Base-by-base conservation (phyloP, 345 rosid species). In the Schrenkiella parvula region DNA sequence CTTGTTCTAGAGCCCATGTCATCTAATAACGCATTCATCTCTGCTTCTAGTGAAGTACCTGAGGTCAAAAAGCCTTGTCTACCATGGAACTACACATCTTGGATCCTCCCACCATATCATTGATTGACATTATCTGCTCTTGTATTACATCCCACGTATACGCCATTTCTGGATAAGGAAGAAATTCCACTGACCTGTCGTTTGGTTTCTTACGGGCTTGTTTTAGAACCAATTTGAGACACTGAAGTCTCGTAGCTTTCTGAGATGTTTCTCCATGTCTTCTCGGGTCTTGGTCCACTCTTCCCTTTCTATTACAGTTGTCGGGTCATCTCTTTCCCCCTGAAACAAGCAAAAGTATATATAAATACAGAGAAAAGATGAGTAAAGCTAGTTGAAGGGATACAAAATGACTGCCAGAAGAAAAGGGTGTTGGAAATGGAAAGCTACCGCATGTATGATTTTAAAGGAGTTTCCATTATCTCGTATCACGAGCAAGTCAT, bases 231-330 rank as follows among this genome's bases (percentile, higher is more conserved):
- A 93, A 78, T 93, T 93, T 2, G 96, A 93, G 74, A 84, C 54
- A 57, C 72, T 82, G 73, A 87, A 91, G 85, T 93, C 97, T 17
- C 97, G 76, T 47, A 91, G 83, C 82, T 93, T 93, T 17, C 92
- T 83, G 29, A 91, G 96, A 83, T 91, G 95, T 80, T 74, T 91
- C 84, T 93, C 97, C 96, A 93, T 89, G 54, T 93, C 96, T 82
- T 78, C 72, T 59, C 92, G 82, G 11, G 82, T 74, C 80, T 83
- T 84, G 38, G 53, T 82, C 97, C 98, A 93, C 77, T 93, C 98
- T 84, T 89, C 89, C 80, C 81, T 86, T 77, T 87, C 88, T 73
- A 93, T 86, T 15, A 90, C 91, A 1, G 92, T 82, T 39, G 90
- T 82, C 1, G 98, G 88, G 69, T 90, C 89, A 17, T 83, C 91